phyloP scores from a whole-genome alignment of 2,329 filamentous ascomycete genomes.

The Aspergillus sp. region DNA sequence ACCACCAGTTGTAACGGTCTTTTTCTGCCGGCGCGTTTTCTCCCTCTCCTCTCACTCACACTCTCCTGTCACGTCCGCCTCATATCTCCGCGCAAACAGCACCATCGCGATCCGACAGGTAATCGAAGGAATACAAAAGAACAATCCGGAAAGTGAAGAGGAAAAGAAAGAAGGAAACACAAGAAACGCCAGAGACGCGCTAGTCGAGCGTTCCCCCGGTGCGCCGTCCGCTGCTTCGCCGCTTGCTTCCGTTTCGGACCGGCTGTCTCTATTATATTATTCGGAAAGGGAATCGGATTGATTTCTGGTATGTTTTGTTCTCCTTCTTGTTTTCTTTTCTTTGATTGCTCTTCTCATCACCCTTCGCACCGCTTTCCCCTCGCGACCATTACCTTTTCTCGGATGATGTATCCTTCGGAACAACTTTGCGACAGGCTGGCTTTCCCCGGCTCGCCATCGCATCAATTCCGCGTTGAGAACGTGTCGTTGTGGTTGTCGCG shows the following conservation, averaged over 20 bases:
- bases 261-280: background rate
- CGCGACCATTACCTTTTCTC: background rate
- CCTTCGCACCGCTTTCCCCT: background rate
- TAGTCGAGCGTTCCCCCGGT: slow-evolving; percentile 1
- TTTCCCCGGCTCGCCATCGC: background rate
- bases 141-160: background rate
- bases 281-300: background rate
- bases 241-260: slow-evolving; percentile 10
- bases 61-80: slow-evolving; percentile 1
- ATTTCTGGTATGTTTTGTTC: slow-evolving; percentile 1
- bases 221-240: slow-evolving; percentile 18
- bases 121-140: background rate
- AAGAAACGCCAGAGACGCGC: background rate
- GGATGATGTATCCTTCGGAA: slow-evolving; percentile 2
- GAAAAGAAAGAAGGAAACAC: background rate
- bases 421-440: slow-evolving; percentile 8
- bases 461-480: background rate
- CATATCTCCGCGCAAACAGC: background rate
- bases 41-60: slow-evolving; percentile 5
- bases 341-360: background rate
- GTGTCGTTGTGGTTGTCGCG: background rate
- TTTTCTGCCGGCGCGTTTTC: slow-evolving; percentile 12
- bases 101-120: background rate
- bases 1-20: slow-evolving; percentile 15
- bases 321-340: background rate